Evolutionary conservation across 2,329 filamentous ascomycete genomes (phyloP).

Genomic region (Phialophora verrucosa): DNA sequence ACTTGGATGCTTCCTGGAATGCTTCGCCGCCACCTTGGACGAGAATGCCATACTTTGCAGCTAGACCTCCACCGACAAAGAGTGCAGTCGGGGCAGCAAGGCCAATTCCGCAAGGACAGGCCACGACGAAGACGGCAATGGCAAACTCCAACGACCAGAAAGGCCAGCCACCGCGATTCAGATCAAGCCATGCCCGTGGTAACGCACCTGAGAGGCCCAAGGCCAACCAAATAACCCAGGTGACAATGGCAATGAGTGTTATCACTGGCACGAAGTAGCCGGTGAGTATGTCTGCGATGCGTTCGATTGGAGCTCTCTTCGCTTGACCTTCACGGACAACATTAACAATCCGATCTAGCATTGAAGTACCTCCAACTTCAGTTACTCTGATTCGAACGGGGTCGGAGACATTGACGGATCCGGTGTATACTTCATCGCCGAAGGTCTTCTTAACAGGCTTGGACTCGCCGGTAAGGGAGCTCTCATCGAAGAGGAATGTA

Average conservation of each 20-base stretch:
- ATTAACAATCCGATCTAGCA: conserved; percentile 57
- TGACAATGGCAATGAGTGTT: conserved; percentile 54
- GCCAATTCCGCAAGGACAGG: conserved; percentile 82
- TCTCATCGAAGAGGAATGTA: conserved; percentile 80
- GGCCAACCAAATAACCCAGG: conserved; percentile 55
- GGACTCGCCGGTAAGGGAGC: conserved; percentile 73
- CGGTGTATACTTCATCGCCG: conserved; percentile 53
- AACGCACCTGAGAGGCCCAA: conserved; percentile 52
- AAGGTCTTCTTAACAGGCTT: conserved; percentile 51
- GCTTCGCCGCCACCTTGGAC: conserved; percentile 85
- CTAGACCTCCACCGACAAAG: conserved; percentile 80
- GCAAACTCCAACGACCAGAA: conserved; percentile 67
- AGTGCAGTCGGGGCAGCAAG: conserved; percentile 87
- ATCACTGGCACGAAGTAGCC: conserved; percentile 58
- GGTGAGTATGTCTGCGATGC: conserved; percentile 55
- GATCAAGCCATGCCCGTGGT: conserved; percentile 57
- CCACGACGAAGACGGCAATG: conserved; percentile 85
- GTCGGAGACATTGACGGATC: conserved; percentile 55
- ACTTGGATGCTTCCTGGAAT: conserved; percentile 79
- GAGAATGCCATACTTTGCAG: conserved; percentile 78
- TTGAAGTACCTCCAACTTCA: conserved; percentile 54
- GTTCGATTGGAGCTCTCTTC: conserved; percentile 55
- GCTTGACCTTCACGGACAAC: conserved; percentile 58
- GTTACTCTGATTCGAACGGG: conserved; percentile 53
- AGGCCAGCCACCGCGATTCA: conserved; percentile 57